Conservation (phyloP, 2,329 filamentous ascomycete genomes). For the Pseudocercospora fuligena region DNA sequence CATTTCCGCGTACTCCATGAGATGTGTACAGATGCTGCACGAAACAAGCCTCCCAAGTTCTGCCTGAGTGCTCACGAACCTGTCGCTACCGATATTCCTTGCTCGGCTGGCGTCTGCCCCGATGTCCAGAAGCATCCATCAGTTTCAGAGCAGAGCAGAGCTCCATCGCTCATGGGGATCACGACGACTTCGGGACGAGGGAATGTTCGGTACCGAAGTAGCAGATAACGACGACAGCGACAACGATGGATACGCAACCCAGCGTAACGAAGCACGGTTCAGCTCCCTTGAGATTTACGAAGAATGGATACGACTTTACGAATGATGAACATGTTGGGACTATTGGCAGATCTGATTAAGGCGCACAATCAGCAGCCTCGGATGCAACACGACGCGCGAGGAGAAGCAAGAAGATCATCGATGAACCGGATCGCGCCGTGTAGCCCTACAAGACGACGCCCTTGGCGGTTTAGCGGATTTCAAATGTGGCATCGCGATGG, state of each 20-base stretch:
- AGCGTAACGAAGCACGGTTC: neutral
- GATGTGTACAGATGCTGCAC: slow-evolving; percentile 22
- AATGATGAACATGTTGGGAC: neutral
- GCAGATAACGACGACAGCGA: neutral
- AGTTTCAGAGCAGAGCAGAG: neutral
- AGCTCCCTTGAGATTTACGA: neutral
- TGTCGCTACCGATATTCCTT: slow-evolving; percentile 25
- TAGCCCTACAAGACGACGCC: neutral
- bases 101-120: slow-evolving; percentile 20
- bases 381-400: neutral
- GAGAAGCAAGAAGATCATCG: neutral
- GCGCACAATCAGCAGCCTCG: neutral
- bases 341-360: neutral
- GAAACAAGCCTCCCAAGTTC: slow-evolving; percentile 14
- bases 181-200: slow-evolving; percentile 7
- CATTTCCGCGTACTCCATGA: slow-evolving; percentile 24
- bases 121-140: slow-evolving; percentile 18
- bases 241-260: neutral
- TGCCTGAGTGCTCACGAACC: slow-evolving; percentile 27
- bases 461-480: neutral
- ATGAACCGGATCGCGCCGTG: neutral
- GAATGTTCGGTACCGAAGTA: neutral
- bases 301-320: neutral
- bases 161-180: slow-evolving; percentile 2
- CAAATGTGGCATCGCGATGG: neutral